Base-by-base conservation (phyloP, 139 green algal species). In the Picocystis salinarum region DNA sequence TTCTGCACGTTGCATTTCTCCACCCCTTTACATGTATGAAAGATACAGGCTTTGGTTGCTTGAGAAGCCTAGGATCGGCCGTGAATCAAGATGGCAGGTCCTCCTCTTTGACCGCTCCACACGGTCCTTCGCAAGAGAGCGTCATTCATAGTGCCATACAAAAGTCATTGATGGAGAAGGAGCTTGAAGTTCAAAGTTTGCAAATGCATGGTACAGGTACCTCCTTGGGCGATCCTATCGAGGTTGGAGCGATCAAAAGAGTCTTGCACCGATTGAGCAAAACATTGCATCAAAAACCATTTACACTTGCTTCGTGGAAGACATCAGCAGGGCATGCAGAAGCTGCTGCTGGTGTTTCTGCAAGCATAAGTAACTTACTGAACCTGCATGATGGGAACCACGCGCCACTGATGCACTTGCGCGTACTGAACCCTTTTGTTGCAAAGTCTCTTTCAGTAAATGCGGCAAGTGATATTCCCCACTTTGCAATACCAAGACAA, bases 61-160 rank as follows among this genome's bases (percentile, higher is more conserved):
- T n/a, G n/a, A n/a, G n/a, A n/a, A n/a, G n/a, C n/a, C n/a, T n/a
- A 0, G 64, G 58, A 5, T 49, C 29, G 17, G 59, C 56, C 3
- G 69, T 84, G 11, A 84, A 84, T 54, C 79, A 91, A 59, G 80
- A 85, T 48, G 80, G 80, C 20, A 62, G 75, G 19, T 80, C 64
- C 40, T 78, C 63, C 61, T 71, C 67, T 11, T 63, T 92, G 19
- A 92, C 79, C 0, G 80, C 80, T 1, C 80, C 80, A 20, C 91
- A 84, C 40, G 80, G 80, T 4, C 79, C 79, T 3, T 61, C 66
- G 15, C n/a, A n/a, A n/a, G n/a, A n/a, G n/a, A n/a, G n/a, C n/a
- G n/a, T n/a, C n/a, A n/a, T n/a, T n/a, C n/a, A n/a, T n/a, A n/a
- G n/a, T n/a, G n/a, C n/a, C n/a, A n/a, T n/a, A n/a, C n/a, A 44